These are phyloP conservation scores for Spathaspora passalidarum DNA, from an alignment of 805 yeast species.

Conservation along the genomic window DNA sequence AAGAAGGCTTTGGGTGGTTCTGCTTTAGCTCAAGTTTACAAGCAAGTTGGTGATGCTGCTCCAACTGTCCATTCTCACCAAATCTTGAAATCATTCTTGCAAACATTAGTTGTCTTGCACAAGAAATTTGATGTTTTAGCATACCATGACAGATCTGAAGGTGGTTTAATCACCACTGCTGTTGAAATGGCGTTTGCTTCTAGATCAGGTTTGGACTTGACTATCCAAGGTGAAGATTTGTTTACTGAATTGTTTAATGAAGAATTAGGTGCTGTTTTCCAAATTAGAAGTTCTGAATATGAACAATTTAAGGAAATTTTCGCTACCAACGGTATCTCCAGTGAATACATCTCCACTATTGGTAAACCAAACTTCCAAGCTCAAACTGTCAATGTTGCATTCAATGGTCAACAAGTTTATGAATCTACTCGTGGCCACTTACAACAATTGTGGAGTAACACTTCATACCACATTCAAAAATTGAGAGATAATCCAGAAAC, in stretches of 20 bases:
- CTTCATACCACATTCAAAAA: conserved; percentile 86
- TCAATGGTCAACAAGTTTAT: conserved; percentile 47
- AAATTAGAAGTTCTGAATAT: conserved; percentile 55
- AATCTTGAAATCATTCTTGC: conserved; percentile 66
- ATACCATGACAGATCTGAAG: conserved; percentile 95
- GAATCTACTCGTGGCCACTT: conserved; percentile 61
- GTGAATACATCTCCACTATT: conserved; percentile 53
- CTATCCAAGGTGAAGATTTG: conserved; percentile 29
- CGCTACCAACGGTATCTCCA: conserved; percentile 53
- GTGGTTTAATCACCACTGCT: conserved; percentile 84
- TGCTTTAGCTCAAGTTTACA: conserved; percentile 90
- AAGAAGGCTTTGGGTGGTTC: conserved; percentile 79
- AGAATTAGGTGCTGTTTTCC: conserved; percentile 96
- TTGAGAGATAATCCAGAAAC: conserved; percentile 91
- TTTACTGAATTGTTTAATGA: conserved; percentile 76
- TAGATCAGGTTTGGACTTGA: conserved; percentile 73
- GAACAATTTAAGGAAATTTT: conserved; percentile 56
- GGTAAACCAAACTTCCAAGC: conserved; percentile 63
- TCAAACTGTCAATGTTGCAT: conserved; percentile 47
- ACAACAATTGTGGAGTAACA: conserved; percentile 82
- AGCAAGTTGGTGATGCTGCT: conserved; percentile 75
- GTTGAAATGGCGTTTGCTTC: conserved; percentile 98
- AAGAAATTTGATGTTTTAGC: conserved; percentile 64
- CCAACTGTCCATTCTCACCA: conserved; percentile 78
- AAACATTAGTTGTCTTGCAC: conserved; percentile 71